These are phyloP conservation scores for Silybum marianum DNA, from an alignment of 129 eudicot species.

Conservation along the genomic window DNA sequence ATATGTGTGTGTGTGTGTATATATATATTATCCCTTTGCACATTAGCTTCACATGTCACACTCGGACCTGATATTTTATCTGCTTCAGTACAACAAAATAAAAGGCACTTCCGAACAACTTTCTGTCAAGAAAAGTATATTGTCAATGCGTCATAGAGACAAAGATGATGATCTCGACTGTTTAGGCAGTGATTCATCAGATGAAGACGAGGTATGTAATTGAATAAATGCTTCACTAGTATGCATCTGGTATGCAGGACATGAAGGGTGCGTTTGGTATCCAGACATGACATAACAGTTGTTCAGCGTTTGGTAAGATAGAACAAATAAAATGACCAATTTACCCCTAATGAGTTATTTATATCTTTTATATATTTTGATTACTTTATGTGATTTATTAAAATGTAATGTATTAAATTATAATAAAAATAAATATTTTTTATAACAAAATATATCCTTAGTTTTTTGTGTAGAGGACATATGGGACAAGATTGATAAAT, in stretches of 20 bases:
- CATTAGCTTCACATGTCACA: not conserved
- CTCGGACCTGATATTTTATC: not conserved
- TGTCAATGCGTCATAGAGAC: slow-evolving; percentile 29
- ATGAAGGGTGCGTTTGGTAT: too few species aligned
- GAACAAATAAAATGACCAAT: too few species aligned
- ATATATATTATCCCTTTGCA: not conserved
- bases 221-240: slow-evolving; percentile 3
- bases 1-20: too few species aligned
- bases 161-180: slow-evolving; percentile 49
- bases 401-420: too few species aligned
- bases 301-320: too few species aligned
- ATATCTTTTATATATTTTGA: too few species aligned
- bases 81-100: slow-evolving; percentile 34
- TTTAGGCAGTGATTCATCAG: slow-evolving; percentile 45
- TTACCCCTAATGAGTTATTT: too few species aligned
- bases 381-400: too few species aligned
- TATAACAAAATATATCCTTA: too few species aligned
- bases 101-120: slow-evolving; percentile 33
- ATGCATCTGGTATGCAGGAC: not conserved
- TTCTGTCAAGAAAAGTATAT: slow-evolving; percentile 30
- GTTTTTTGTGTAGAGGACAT: not conserved
- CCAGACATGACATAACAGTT: too few species aligned
- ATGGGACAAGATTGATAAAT: not conserved
- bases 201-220: slow-evolving; percentile 60
- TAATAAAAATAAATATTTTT: too few species aligned